Evolutionary conservation across 1,139 yeast species (phyloP), one percentile per base, ranked within the genome.

Genomic region (Yamadazyma blattariae): DNA sequence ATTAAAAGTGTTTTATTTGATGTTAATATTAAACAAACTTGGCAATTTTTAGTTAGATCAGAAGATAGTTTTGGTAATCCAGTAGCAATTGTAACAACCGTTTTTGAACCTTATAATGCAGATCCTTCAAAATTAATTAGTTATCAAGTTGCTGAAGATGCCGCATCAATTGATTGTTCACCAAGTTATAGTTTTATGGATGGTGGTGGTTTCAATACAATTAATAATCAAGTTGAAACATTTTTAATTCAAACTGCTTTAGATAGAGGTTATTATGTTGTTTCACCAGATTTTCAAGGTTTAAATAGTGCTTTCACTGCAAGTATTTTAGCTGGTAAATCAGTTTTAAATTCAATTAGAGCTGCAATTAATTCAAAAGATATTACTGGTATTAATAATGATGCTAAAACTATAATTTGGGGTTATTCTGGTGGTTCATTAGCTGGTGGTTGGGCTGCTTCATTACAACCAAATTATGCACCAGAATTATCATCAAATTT

Each of bases 401-500:
- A 56, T 32, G 66, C 71, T 4, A 45, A 52, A 30, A 49, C 57
- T 1, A 55, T 51, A 1, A 17, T 60, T 25, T 66, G 67, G 65
- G 72, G 73, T 0, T 67, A 63, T 39, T 62, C 69, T 7, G 73
- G 72, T 17, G 72, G 72, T 1, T 48, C 66, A 2, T 42, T 64
- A n/a, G 65, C 71, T 3, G 43, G 61, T 5, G 57, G 57, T 1
- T 66, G 71, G 71, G 69, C 67, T 6, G 57, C 67, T 1, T 50
- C 59, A 10, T 41, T 64, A 24, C 65, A 58, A 35, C 65, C 66
- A 4, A 34, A 38, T 1, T 64, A 64, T 39, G 70, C 71, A 0
- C 62, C 64, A 2, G 67, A 64, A 5, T 51, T 65, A 27, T 30
- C 28, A 7, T 17, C 38, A 1, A 48, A 52, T 31, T 34, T 64